phyloP scores from a whole-genome alignment of 2,329 filamentous ascomycete species.

The Fusarium nygamai region DNA sequence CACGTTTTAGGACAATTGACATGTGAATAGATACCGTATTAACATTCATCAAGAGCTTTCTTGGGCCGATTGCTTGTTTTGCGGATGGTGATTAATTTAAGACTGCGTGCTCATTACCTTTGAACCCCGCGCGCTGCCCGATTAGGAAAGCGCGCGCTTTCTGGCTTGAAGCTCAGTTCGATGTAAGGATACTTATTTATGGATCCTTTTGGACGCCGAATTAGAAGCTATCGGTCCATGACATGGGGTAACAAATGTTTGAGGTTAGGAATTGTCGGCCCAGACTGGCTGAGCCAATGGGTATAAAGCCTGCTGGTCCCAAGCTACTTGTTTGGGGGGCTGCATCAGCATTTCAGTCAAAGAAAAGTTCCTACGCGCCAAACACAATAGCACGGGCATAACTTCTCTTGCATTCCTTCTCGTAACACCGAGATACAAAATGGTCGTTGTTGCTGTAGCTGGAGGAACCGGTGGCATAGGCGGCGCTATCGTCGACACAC shows the following conservation, averaged over 20 bases:
- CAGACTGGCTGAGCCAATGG: too few relatives aligned
- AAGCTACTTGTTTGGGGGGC: too few relatives aligned
- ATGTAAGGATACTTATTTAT: not conserved
- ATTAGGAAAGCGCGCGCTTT: not conserved
- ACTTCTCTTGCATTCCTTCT: too few relatives aligned
- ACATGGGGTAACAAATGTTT: rapidly evolving
- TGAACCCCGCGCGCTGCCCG: not conserved
- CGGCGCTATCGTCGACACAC: not conserved
- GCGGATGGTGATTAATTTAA: too few relatives aligned
- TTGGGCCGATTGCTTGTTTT: too few relatives aligned
- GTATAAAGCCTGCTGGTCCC: not conserved
- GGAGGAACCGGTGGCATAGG: not conserved
- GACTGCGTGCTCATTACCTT: not conserved
- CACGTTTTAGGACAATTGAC: rapidly evolving
- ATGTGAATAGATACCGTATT: too few relatives aligned
- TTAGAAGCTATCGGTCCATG: too few relatives aligned
- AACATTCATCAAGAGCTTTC: too few relatives aligned
- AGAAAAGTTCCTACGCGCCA: not conserved
- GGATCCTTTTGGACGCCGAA: not conserved
- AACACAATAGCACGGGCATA: rapidly evolving
- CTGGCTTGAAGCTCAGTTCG: not conserved
- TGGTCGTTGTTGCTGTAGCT: not conserved
- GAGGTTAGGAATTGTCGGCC: too few relatives aligned
- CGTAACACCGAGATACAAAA: not conserved
- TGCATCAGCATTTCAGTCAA: not conserved